Evolutionary conservation across 371 early-diverging fungal species (phyloP).

Genomic region (Basidiobolus meristosporus): DNA sequence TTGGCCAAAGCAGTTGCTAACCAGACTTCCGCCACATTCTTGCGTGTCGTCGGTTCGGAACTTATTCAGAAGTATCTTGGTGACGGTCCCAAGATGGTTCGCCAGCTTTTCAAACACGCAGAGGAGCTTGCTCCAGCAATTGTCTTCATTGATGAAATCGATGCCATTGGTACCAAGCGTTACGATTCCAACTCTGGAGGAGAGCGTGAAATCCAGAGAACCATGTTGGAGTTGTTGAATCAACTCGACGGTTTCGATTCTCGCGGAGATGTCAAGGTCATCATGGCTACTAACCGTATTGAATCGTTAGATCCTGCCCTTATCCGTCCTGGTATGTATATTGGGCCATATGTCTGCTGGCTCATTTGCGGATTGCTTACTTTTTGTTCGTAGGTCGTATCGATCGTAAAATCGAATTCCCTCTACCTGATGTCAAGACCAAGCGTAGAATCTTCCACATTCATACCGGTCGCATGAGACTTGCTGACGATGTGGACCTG

Average conservation of each 20-base stretch:
- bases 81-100: constrained; percentile 99
- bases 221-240: constrained; percentile 94
- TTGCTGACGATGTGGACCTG: constrained; percentile 92
- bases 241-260: constrained; percentile 99
- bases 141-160: constrained; percentile 99
- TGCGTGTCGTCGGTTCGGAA: constrained; percentile 98
- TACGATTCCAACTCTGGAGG: constrained; percentile 99
- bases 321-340: constrained; percentile 97
- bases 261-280: constrained; percentile 96
- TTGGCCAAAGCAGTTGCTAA: constrained; percentile 99
- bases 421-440: constrained; percentile 97
- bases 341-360: too few species aligned
- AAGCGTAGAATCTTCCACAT: constrained; percentile 98
- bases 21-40: constrained; percentile 97
- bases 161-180: constrained; percentile 98
- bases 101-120: constrained; percentile 97
- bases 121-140: constrained; percentile 97
- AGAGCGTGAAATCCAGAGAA: constrained; percentile 99
- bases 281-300: constrained; percentile 99
- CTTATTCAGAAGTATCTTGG: constrained; percentile 99
- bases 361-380: too few species aligned
- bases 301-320: constrained; percentile 99
- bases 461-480: constrained; percentile 97
- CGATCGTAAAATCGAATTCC: constrained; percentile 99
- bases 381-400: constrained; percentile 50